Percentiles rank a stretch among this genome's conserved stretches.
Evolutionary conservation across 2,329 filamentous ascomycete genomes (phyloP).

Genomic region (Trichoderma sp.): DNA sequence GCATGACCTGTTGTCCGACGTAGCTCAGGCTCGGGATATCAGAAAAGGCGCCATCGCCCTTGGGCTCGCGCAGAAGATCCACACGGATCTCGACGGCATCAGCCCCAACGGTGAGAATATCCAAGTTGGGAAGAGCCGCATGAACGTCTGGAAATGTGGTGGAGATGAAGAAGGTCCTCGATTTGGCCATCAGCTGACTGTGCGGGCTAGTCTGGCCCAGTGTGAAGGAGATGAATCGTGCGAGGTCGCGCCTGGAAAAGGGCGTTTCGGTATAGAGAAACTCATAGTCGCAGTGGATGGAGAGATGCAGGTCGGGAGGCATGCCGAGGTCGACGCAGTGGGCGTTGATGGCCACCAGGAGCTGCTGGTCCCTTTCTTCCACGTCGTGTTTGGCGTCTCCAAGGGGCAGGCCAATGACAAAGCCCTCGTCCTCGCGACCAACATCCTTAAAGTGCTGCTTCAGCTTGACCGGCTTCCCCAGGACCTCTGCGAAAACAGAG

Average conservation of each 20-base stretch:
- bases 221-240: conserved; percentile 77
- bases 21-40: conserved; percentile 77
- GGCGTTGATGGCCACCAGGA: conserved; percentile 71
- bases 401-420: conserved; percentile 68
- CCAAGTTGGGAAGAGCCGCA: conserved; percentile 78
- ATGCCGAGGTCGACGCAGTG: conserved; percentile 73
- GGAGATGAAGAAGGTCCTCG: conserved; percentile 80
- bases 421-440: conserved; percentile 56
- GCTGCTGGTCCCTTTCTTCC: conserved; percentile 55
- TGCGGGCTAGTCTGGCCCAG: conserved; percentile 79
- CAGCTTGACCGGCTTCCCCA: conserved; percentile 71
- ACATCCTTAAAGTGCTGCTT: conserved; percentile 58
- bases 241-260: conserved; percentile 73
- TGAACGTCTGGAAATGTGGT: conserved; percentile 87
- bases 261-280: conserved; percentile 76
- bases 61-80: conserved; percentile 74
- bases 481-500: conserved; percentile 72
- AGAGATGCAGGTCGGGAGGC: conserved; percentile 66
- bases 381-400: conserved; percentile 60
- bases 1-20: conserved; percentile 83
- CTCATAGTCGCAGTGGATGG: conserved; percentile 76
- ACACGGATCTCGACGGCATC: conserved; percentile 85
- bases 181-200: conserved; percentile 74
- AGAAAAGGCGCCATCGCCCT: conserved; percentile 61
- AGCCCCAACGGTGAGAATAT: conserved; percentile 83